phyloP scores from a whole-genome alignment of 2,329 filamentous ascomycete genomes.

The Alternaria viburni region DNA sequence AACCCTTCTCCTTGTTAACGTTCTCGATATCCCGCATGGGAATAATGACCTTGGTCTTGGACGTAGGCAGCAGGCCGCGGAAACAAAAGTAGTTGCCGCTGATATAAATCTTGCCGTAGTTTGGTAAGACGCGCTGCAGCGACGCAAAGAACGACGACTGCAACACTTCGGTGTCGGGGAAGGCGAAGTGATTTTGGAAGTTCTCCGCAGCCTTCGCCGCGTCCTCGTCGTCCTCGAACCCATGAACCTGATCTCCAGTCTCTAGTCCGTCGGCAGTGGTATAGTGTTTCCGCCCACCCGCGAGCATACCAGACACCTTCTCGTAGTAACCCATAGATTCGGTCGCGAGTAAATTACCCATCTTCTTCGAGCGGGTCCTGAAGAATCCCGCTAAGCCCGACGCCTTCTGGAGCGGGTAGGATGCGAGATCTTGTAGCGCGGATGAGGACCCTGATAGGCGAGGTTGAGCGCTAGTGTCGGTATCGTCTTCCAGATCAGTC shows the following conservation, averaged over 20 bases:
- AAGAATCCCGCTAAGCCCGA: constrained; percentile 84
- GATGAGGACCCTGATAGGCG: constrained; percentile 55
- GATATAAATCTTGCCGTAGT: constrained; percentile 97
- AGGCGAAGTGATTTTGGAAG: constrained; percentile 87
- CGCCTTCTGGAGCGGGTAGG: constrained; percentile 82
- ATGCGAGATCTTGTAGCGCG: constrained; percentile 66
- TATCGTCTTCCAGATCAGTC: constrained; percentile 37
- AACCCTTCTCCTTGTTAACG: constrained; percentile 92
- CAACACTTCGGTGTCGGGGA: constrained; percentile 82
- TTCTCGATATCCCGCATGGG: constrained; percentile 92
- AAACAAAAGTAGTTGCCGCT: constrained; percentile 90
- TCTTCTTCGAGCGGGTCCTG: constrained; percentile 76
- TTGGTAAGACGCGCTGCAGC: constrained; percentile 84
- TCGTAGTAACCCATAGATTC: constrained; percentile 97
- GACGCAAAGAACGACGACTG: constrained; percentile 92
- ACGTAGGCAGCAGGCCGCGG: constrained; percentile 86
- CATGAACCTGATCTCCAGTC: constrained; percentile 68
- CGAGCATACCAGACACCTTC: constrained; percentile 97
- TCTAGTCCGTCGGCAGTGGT: constrained; percentile 70
- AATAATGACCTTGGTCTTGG: constrained; percentile 88
- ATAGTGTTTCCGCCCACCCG: constrained; percentile 89
- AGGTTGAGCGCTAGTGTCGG: constrained; percentile 28
- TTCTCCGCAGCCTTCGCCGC: constrained; percentile 65
- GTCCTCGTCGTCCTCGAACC: constrained; percentile 63
- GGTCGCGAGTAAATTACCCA: constrained; percentile 82